phyloP scores from a whole-genome alignment of 176 grass and related monocot genomes.

The Olyra latifolia region DNA sequence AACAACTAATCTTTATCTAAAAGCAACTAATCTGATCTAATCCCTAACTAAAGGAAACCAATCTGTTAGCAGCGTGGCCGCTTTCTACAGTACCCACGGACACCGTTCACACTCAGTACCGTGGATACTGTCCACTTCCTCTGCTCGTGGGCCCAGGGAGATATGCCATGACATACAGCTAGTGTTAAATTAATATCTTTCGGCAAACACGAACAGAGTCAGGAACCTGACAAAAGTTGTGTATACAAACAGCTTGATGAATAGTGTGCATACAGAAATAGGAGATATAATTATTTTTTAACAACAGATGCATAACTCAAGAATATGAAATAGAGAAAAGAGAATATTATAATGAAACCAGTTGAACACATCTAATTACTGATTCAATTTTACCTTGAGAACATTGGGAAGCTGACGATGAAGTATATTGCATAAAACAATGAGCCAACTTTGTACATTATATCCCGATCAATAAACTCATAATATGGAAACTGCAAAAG shows the following conservation, averaged over 20 bases:
- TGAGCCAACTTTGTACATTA: constrained; percentile 96
- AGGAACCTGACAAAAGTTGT: background rate
- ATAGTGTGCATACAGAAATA: background rate
- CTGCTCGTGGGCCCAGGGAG: too few relatives aligned
- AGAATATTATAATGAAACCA: background rate
- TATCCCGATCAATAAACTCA: constrained; percentile 73
- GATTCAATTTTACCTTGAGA: constrained; percentile 66
- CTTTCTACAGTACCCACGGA: too few relatives aligned
- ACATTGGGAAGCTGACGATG: constrained; percentile 97
- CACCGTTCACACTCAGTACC: too few relatives aligned
- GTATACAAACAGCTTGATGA: background rate
- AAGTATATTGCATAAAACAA: constrained; percentile 98
- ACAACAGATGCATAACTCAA: constrained; percentile 5
- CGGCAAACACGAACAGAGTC: background rate
- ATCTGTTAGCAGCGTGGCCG: background rate
- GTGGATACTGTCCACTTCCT: too few relatives aligned
- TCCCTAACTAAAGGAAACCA: too few relatives aligned
- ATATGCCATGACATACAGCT: background rate
- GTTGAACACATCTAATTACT: constrained; percentile 3
- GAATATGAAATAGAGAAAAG: background rate
- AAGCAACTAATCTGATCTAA: too few relatives aligned
- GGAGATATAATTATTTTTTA: background rate
- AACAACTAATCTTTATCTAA: too few relatives aligned
- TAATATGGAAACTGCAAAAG: constrained; percentile 94
- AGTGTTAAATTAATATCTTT: background rate